Percentiles rank a stretch among this genome's conserved stretches.
phyloP scores from a whole-genome alignment of 176 grass and related monocot species.

The Rhynchospora pubera region DNA sequence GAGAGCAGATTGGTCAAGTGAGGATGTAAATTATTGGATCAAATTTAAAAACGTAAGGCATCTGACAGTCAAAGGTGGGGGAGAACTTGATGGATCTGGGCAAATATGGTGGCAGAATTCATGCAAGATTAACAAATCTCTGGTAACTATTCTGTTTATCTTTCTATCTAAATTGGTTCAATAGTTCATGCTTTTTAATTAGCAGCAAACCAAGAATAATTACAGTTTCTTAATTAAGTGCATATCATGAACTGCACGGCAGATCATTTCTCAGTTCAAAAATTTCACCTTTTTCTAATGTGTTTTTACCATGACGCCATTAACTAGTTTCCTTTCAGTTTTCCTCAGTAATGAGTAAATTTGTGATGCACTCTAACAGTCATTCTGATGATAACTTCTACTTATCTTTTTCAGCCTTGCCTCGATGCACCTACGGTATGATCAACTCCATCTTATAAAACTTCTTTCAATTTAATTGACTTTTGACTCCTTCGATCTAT shows the following conservation, averaged over 20 bases:
- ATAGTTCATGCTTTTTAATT: neutral
- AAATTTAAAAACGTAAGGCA: constrained; percentile 30
- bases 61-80: constrained; percentile 46
- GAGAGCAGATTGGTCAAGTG: constrained; percentile 32
- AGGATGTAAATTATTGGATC: constrained; percentile 40
- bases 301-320: neutral
- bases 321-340: neutral
- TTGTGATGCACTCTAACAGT: neutral
- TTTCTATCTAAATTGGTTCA: neutral
- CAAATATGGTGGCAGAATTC: constrained; percentile 69
- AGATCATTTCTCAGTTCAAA: neutral
- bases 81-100: constrained; percentile 57
- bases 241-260: neutral
- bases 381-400: neutral
- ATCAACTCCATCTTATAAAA: neutral
- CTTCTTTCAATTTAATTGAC: neutral
- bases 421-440: constrained; percentile 54
- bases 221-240: neutral
- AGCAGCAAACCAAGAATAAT: neutral
- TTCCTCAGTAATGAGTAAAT: neutral
- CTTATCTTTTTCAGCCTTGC: constrained; percentile 38
- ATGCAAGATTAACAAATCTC: constrained; percentile 45
- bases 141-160: constrained; percentile 21
- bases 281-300: neutral
- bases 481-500: neutral